Base-by-base conservation (phyloP, 208 protist genomes). In the Herpetomonas samuelpessoai region DNA sequence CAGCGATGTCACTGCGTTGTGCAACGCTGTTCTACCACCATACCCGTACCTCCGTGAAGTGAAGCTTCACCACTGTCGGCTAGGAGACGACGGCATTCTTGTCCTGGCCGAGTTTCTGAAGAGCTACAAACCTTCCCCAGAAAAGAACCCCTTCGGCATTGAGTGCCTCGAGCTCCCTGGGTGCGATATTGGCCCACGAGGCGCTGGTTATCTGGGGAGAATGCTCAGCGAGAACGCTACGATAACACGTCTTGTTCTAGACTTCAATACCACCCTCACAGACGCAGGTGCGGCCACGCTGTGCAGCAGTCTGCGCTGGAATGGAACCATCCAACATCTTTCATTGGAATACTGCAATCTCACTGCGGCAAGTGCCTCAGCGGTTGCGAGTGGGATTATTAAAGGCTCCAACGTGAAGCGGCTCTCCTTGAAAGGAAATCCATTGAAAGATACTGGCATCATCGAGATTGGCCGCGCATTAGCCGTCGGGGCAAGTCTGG, bases 21-120 rank as follows among this genome's bases (percentile, higher is more conserved):
- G 88, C 66, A 74, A 46, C 3, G 68, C 73, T 18, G 72, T 82
- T 30, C 74, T 96, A 0, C 74, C 73, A 16, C 60, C 55, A 2
- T 96, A 93, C 51, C 81, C 87, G 47, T 93, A 77, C 49, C 68
- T 94, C n/a, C 75, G 83, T 3, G 70, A 81, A 14, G 68, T 93
- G 57, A 79, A 88, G 45, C 61, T 93, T 38, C 81, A 91, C 46
- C 79, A 88, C 72, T 87, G 79, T 35, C 39, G 51, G 0, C 47
- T 92, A 31, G 81, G 81, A 3, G 91, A 96, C 62, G 86, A 96
- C 47, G 81, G 88, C 63, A 65, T 88, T n/a, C 76, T 96, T 29
- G 29, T 71, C 3, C 59, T 96, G 48, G 74, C 75, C 14, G 79
- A 92, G 21, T 96, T 96, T 64, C 30, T 96, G 12, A 69, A 80